Conservation (phyloP, 2,329 filamentous ascomycete genomes). For the Phaeosphaeriaceae sp. region DNA sequence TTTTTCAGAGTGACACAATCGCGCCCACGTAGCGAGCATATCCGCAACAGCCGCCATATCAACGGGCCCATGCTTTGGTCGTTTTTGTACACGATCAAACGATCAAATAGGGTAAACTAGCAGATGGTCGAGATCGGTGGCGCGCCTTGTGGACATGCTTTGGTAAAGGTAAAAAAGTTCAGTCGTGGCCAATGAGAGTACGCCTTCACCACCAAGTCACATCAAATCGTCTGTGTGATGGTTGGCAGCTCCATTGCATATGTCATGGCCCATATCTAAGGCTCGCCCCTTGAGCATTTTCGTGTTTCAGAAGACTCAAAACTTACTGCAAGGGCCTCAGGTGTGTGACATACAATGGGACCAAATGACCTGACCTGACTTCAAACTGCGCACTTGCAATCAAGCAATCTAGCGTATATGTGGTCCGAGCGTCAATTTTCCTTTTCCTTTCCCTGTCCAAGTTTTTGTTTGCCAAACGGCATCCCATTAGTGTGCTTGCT, state of each 20-base stretch:
- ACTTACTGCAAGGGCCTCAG: constrained; percentile 5
- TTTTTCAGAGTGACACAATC: constrained; percentile 18
- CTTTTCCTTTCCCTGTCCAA: constrained; percentile 17
- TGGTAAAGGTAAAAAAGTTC: not conserved
- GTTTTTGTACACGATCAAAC: constrained; percentile 22
- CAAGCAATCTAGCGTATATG: not conserved
- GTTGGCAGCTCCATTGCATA: constrained; percentile 21
- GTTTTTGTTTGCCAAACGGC: constrained; percentile 20
- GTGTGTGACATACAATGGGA: not conserved
- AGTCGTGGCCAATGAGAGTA: constrained; percentile 21
- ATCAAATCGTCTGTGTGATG: constrained; percentile 17
- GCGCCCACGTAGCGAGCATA: constrained; percentile 22
- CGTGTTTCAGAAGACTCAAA: constrained; percentile 21
- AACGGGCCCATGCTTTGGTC: constrained; percentile 19
- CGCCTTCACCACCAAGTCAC: constrained; percentile 6
- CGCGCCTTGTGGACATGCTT: constrained; percentile 19
- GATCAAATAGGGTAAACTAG: constrained; percentile 10
- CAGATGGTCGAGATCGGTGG: constrained; percentile 30
- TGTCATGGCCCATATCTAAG: no score
- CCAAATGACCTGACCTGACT: not conserved
- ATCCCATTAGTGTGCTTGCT: constrained; percentile 18
- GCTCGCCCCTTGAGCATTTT: not conserved
- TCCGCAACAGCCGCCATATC: constrained; percentile 16
- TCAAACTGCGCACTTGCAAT: constrained; percentile 6
- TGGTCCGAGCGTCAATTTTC: constrained; percentile 15